These are phyloP conservation scores for Tricholoma sp. DNA, from an alignment of 768 basidiomycete species.

Conservation along the genomic window DNA sequence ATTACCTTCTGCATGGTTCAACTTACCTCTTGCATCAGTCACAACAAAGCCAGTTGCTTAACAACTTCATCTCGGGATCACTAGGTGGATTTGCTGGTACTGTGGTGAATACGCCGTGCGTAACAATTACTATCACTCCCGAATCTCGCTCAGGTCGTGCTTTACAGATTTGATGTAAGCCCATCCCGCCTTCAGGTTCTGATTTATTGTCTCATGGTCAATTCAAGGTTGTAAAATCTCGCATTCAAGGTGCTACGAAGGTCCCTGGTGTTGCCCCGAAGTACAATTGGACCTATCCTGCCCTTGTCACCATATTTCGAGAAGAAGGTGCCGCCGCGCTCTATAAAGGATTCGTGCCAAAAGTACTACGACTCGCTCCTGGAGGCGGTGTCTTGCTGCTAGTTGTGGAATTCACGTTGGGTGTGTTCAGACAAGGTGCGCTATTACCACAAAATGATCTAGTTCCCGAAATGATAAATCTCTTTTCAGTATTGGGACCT, in stretches of 20 bases:
- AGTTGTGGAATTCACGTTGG: conserved; percentile 86
- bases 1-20: neutral
- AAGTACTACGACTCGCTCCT: conserved; percentile 91
- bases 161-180: conserved; percentile 42
- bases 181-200: neutral
- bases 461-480: neutral
- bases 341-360: conserved; percentile 95
- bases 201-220: neutral
- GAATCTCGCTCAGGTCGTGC: neutral
- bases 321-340: conserved; percentile 85
- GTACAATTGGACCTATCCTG: conserved; percentile 95
- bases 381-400: conserved; percentile 92
- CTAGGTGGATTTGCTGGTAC: conserved; percentile 91
- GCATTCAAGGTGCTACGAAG: conserved; percentile 75
- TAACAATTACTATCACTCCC: neutral
- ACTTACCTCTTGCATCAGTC: conserved; percentile 33
- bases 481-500: conserved; percentile 38
- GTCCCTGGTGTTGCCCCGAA: conserved; percentile 72
- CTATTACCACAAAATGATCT: conserved; percentile 4
- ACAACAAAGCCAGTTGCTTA: conserved; percentile 65
- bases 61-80: conserved; percentile 90
- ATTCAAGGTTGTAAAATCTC: conserved; percentile 61
- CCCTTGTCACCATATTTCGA: conserved; percentile 71
- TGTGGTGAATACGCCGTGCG: conserved; percentile 86
- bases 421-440: conserved; percentile 68